Conservation (phyloP, 2,329 filamentous ascomycete species). For the Penicillium sp. region DNA sequence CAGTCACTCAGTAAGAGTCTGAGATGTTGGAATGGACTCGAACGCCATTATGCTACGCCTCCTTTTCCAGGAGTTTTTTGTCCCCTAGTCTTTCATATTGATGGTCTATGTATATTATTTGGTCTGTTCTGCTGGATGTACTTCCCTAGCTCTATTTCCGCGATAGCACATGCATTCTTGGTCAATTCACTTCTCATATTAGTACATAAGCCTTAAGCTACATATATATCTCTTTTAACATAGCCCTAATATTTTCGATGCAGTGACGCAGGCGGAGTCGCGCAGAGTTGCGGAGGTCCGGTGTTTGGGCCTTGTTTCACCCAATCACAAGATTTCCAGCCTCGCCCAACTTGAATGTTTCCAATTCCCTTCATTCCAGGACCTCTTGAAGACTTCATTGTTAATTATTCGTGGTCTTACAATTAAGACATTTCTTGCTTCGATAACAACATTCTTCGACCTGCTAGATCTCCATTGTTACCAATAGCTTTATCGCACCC, state of each 20-base stretch:
- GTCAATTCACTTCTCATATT: not conserved
- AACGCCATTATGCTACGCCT: not conserved
- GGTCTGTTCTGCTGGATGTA: conserved; percentile 17
- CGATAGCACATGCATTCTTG: conserved; percentile 13
- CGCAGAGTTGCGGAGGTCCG: conserved; percentile 15
- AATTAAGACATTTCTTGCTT: not conserved
- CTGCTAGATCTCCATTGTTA: conserved; percentile 2
- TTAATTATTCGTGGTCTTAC: not conserved
- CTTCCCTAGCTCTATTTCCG: conserved; percentile 16
- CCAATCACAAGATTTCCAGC: conserved; percentile 25
- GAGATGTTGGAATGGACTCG: not conserved
- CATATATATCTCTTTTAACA: not conserved
- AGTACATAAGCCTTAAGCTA: not conserved
- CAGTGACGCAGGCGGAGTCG: conserved; percentile 4
- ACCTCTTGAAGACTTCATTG: conserved; percentile 1
- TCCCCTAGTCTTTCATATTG: conserved; percentile 6
- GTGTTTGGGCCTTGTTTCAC: conserved; percentile 10
- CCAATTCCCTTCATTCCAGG: conserved; percentile 4
- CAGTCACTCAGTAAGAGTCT: not conserved
- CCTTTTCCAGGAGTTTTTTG: not conserved
- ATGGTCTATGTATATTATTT: conserved; percentile 28
- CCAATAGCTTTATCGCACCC: conserved; percentile 3
- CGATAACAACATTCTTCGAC: conserved; percentile 5
- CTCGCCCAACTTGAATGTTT: conserved; percentile 15
- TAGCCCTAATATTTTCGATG: not conserved